These are phyloP conservation scores for Glomus cerebriforme DNA, from an alignment of 192 early-diverging fungal genomes.

Conservation along the genomic window DNA sequence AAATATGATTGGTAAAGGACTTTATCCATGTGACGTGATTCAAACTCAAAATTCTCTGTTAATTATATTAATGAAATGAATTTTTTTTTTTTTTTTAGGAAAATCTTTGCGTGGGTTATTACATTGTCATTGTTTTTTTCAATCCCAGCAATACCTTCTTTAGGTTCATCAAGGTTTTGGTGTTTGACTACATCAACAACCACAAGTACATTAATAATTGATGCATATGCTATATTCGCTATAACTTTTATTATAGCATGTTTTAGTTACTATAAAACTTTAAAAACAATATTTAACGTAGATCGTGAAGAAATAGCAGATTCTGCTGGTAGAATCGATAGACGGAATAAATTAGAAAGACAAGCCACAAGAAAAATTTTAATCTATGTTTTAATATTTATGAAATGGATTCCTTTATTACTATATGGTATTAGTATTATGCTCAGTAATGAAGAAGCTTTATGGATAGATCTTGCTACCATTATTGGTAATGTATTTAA, in stretches of 20 bases:
- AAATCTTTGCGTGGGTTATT: neutral
- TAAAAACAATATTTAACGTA: slow-evolving; percentile 8
- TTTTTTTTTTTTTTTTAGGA: neutral
- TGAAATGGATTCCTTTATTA: neutral
- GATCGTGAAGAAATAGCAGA: neutral
- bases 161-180: neutral
- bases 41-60: neutral
- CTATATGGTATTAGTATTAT: neutral
- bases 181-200: neutral
- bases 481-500: slow-evolving; percentile 1
- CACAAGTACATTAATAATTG: neutral
- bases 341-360: slow-evolving; percentile 15
- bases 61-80: neutral
- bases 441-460: neutral
- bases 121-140: neutral
- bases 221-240: neutral
- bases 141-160: slow-evolving; percentile 4
- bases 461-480: neutral
- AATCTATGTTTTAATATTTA: neutral
- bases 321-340: neutral
- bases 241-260: neutral
- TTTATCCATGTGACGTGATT: no score
- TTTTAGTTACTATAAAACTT: slow-evolving; percentile 1
- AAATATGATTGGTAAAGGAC: slow-evolving; percentile 3
- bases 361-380: slow-evolving; percentile 7